Conservation (phyloP, 768 basidiomycete species). For the Suillus cothurnatus region DNA sequence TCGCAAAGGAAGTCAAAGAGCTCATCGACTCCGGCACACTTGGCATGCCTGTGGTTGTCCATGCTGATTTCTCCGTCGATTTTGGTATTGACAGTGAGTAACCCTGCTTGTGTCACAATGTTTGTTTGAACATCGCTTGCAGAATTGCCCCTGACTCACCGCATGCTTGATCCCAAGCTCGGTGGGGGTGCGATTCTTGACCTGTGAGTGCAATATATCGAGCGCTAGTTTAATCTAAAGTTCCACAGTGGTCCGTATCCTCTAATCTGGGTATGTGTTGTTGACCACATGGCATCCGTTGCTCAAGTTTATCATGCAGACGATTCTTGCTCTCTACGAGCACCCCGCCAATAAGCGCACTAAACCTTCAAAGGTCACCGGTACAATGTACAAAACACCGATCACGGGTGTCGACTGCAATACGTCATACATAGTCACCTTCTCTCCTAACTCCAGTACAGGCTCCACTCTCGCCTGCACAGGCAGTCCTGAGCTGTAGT, state of each 20-base stretch:
- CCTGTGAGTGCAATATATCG: conserved; percentile 36
- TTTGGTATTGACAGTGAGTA: conserved; percentile 47
- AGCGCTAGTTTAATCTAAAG: not conserved
- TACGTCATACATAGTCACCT: conserved; percentile 46
- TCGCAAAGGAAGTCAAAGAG: conserved; percentile 32
- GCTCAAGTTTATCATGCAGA: conserved; percentile 38
- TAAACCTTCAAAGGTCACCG: conserved; percentile 41
- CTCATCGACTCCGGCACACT: conserved; percentile 40
- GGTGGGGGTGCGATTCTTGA: conserved; percentile 55
- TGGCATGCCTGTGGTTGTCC: conserved; percentile 41
- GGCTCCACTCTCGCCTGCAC: conserved; percentile 37
- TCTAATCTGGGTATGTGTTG: conserved; percentile 40
- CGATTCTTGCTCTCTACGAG: conserved; percentile 48
- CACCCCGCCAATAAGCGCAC: conserved; percentile 45
- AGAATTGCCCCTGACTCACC: conserved; percentile 44
- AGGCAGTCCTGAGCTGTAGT: conserved; percentile 42
- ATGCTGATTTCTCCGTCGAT: conserved; percentile 50
- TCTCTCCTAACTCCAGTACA: conserved; percentile 29
- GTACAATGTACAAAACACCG: conserved; percentile 45
- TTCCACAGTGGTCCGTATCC: conserved; percentile 45
- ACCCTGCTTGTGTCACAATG: not conserved
- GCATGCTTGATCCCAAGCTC: conserved; percentile 54
- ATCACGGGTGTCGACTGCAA: conserved; percentile 46
- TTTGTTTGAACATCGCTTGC: not conserved
- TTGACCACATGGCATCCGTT: not conserved